Percentiles rank a stretch among this genome's conserved stretches.
phyloP scores from a whole-genome alignment of 768 basidiomycete species.

The Tubosaeta brunneosetosa region DNA sequence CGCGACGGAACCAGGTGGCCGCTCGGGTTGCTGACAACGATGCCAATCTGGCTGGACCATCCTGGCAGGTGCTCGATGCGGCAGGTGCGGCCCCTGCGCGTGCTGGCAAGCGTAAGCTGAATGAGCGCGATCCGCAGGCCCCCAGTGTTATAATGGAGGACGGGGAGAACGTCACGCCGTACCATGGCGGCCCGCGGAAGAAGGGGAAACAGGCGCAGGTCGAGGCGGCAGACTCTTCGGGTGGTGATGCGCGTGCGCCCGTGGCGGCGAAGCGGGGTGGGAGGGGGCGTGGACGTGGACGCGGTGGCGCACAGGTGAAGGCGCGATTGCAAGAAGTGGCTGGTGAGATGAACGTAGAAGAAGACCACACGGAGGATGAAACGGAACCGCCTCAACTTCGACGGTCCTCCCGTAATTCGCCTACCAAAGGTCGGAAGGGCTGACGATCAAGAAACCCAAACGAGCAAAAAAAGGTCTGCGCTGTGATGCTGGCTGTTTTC shows the following conservation, averaged over 20 bases:
- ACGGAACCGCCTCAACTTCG: conserved; percentile 25
- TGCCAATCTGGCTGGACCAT: conserved; percentile 45
- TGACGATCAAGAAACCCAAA: conserved; percentile 2
- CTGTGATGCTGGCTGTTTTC: background rate
- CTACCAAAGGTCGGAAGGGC: conserved; percentile 28
- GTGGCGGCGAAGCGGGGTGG: conserved; percentile 15
- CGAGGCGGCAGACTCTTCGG: conserved; percentile 16
- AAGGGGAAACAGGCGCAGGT: conserved; percentile 17
- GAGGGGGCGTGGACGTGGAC: conserved; percentile 14
- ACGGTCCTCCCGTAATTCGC: conserved; percentile 32
- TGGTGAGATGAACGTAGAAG: conserved; percentile 25
- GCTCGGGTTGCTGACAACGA: conserved; percentile 41
- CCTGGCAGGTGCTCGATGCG: conserved; percentile 50
- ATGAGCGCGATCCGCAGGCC: conserved; percentile 20
- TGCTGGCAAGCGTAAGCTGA: conserved; percentile 37
- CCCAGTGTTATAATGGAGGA: conserved; percentile 27
- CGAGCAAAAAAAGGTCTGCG: background rate
- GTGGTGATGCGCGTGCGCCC: conserved; percentile 6
- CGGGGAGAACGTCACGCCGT: conserved; percentile 8
- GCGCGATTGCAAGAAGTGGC: conserved; percentile 24
- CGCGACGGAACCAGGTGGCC: conserved; percentile 46
- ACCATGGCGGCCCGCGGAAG: conserved; percentile 17
- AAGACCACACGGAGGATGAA: conserved; percentile 25
- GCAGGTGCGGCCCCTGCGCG: conserved; percentile 23
- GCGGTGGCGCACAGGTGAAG: conserved; percentile 11